A percentile compares a stretch with the other conserved stretches of the same genome.
phyloP scores from a whole-genome alignment of 768 basidiomycete species.

The Lactarius indigo region DNA sequence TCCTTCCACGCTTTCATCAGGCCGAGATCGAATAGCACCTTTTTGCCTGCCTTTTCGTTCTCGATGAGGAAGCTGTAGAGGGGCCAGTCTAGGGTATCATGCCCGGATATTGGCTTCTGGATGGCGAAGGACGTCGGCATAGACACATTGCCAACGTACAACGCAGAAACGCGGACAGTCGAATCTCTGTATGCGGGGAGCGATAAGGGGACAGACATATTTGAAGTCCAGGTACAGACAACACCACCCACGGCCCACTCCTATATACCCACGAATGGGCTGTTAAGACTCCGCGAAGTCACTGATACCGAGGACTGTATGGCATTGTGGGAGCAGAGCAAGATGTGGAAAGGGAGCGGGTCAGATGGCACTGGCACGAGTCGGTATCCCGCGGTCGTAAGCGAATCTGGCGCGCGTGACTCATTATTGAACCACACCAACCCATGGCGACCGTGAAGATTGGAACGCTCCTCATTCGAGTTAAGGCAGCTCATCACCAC shows the following conservation, averaged over 20 bases:
- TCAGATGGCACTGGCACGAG: no score
- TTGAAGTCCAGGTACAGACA: background rate
- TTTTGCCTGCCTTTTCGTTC: background rate
- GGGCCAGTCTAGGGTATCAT: background rate
- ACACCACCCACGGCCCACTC: background rate
- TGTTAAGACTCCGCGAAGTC: background rate
- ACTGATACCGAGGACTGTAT: no score
- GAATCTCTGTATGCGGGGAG: background rate
- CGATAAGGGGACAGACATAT: background rate
- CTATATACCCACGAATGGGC: background rate
- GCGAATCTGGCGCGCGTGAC: background rate
- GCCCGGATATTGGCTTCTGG: background rate
- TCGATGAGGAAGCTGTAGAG: background rate
- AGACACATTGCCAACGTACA: background rate
- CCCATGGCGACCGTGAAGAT: slow-evolving; percentile 72
- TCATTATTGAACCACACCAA: background rate
- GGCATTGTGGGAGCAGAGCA: background rate
- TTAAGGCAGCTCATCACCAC: slow-evolving; percentile 38
- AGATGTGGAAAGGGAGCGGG: no score
- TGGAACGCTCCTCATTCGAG: slow-evolving; percentile 69
- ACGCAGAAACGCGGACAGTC: background rate
- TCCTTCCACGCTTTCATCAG: background rate
- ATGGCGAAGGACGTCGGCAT: background rate
- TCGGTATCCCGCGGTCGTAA: background rate
- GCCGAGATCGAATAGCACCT: background rate